Evolutionary conservation across 371 early-diverging fungal species (phyloP), one percentile per base, ranked within the genome.

Genomic region (Thermomucor indicae-seudaticae): DNA sequence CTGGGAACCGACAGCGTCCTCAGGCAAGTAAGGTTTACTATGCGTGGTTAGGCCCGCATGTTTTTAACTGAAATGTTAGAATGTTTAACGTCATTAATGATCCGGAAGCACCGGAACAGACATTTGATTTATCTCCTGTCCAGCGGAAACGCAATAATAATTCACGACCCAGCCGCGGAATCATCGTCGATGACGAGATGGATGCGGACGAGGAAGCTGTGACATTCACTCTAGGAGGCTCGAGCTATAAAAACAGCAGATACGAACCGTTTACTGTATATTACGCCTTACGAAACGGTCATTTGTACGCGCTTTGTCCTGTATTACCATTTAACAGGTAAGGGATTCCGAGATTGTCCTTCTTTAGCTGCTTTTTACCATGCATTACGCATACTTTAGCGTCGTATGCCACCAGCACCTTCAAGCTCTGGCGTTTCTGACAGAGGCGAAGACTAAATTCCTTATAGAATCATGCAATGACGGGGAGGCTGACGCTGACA

Each of bases 221-320:
- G 12, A 48, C 67, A 6, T 75, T 75, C 28, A 41, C 64, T 14
- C 28, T 71, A 4, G 72, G 75, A 25, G 65, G 63, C 11, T n/a
- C 37, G 11, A 69, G 62, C 43, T 44, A 67, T 27, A 51, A 60
- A 8, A 39, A 30, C 8, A 69, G 65, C 48, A 69, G 62, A 0
- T 75, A 72, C 72, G 75, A 71, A 40, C 48, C 67, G 1, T 71
- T 75, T 23, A 65, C 72, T 5, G 57, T 75, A 1, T 71, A 65
- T 31, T 75, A 67, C 49, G 60, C 64, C 10, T 55, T 69, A 16
- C 63, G 70, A 23, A 62, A 55, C 32, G 75, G 75, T 0, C 72
- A 71, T 31, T 49, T 69, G 1, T 71, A 75, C 48, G 63, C 72
- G 0, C 45, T 75, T 0, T 71, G 75, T 30, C 75, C 75, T 12